Conservation (phyloP, 495 filamentous ascomycete species). For the Podospora sp. region DNA sequence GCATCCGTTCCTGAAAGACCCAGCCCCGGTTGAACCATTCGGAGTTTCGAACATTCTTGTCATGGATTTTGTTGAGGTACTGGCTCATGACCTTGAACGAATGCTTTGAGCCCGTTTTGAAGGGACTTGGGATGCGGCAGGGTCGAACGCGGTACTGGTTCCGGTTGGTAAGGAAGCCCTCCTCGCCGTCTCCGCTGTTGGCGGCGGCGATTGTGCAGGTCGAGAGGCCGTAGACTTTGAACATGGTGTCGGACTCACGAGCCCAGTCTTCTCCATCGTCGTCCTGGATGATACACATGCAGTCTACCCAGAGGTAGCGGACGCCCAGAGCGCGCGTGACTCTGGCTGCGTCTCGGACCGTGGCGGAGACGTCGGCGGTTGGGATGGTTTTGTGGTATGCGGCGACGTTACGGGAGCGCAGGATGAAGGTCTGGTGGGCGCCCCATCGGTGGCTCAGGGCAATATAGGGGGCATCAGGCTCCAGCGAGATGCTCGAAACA, state of each 20-base stretch:
- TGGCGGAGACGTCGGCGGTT: not conserved
- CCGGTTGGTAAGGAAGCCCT: not conserved
- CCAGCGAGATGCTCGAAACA: no score
- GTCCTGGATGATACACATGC: conserved; percentile 5
- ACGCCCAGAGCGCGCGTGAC: not conserved
- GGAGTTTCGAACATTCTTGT: not conserved
- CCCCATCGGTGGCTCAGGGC: no score
- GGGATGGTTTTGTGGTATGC: no score
- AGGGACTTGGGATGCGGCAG: not conserved
- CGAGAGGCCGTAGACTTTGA: no score
- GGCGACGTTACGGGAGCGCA: no score
- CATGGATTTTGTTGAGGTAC: not conserved
- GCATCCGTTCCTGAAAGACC: conserved; percentile 5
- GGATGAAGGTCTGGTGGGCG: no score
- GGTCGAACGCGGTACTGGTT: not conserved
- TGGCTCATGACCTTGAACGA: not conserved
- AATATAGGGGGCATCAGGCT: no score
- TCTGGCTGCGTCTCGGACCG: not conserved
- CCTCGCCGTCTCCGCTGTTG: no score
- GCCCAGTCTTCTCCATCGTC: no score
- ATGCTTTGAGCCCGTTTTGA: not conserved
- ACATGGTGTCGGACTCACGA: no score
- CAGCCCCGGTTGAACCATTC: conserved; percentile 4
- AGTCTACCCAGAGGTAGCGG: not conserved
- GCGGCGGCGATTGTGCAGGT: no score